phyloP scores from a whole-genome alignment of 176 grass and related monocot species.

The Eragrostis nindensis region DNA sequence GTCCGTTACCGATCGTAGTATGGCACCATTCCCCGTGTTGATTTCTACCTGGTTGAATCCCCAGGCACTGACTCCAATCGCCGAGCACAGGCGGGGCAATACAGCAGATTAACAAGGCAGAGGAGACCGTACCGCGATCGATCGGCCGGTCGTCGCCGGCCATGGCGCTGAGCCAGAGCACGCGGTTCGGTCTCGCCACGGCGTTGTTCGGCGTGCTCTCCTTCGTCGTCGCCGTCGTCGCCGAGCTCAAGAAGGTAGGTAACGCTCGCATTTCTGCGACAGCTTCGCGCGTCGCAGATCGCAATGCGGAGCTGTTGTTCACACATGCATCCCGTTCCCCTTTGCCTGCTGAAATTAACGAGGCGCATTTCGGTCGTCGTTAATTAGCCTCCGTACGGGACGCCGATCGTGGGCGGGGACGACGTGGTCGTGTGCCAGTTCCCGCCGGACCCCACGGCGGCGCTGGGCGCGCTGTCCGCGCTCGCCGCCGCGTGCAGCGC shows the following conservation, averaged over 20 bases:
- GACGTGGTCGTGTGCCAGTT: constrained; percentile 61
- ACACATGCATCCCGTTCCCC: no score
- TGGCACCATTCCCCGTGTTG: not conserved
- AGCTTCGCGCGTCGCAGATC: not conserved
- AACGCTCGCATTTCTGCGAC: not conserved
- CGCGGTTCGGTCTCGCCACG: constrained; percentile 29
- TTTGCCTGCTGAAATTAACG: not conserved
- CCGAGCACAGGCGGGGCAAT: not conserved
- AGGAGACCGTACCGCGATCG: not conserved
- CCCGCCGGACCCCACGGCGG: constrained; percentile 47
- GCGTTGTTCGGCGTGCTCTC: constrained; percentile 52
- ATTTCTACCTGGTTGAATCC: not conserved
- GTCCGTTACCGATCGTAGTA: not conserved
- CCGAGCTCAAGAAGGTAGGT: constrained; percentile 69
- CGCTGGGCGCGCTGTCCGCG: constrained; percentile 40
- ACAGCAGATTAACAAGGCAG: not conserved
- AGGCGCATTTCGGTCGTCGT: not conserved
- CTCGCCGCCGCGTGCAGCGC: constrained; percentile 26
- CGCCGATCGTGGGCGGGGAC: constrained; percentile 39
- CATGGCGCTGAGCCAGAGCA: constrained; percentile 50
- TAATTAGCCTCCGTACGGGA: constrained; percentile 55
- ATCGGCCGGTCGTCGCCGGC: constrained; percentile 22
- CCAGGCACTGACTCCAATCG: constrained; percentile 16
- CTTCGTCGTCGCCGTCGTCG: constrained; percentile 51
- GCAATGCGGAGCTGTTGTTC: no score